Evolutionary conservation across 2,329 filamentous ascomycete species (phyloP), one percentile per base, ranked within the genome.

Genomic region (Pseudonectria foliicola): DNA sequence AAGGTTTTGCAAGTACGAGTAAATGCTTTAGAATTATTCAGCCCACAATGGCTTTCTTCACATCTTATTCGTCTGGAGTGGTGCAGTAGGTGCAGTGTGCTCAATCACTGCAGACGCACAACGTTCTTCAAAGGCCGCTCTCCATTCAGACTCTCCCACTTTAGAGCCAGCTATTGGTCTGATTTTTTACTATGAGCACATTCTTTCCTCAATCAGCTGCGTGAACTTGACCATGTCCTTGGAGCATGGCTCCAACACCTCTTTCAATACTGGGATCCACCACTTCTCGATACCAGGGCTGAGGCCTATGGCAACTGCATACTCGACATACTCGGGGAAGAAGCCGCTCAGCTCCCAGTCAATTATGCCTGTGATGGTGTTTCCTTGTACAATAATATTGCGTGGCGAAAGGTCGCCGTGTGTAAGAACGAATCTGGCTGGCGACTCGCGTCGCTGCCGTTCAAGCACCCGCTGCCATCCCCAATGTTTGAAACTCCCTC

Each of bases 381-480:
- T 15, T 6, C 24, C 34, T 18, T 36, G 13, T 11, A 36, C 34
- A 8, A 36, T 26, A 13, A 36, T 36, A 14, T 36, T 36, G 6
- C 28, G 33, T 13, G 33, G 33, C 10, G 33, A 24, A 5, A 39
- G 25, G 25, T 35, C 29, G 10, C 37, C 29, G 25, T 39, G 37
- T n/a, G 37, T 39, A 4, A 39, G 37, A 21, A 35, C 33, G 27
- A 38, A 38, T 31, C 7, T 34, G 10, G 27, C 18, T 13, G 35
- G 15, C 6, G 27, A 25, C 10, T 29, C 23, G 4, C 27, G 27
- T 10, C 32, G 27, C 23, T 16, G 11, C 13, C 28, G 27, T 24
- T 34, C 27, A 10, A 38, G 25, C 18, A 18, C 12, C 14, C 23
- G 24, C 18, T 32, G 10, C 38, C 29, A 37, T 38, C 21, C 26